Evolutionary conservation across 208 protist species (phyloP), one percentile per base, ranked within the genome.

Genomic region (Borovskyia barvae): DNA sequence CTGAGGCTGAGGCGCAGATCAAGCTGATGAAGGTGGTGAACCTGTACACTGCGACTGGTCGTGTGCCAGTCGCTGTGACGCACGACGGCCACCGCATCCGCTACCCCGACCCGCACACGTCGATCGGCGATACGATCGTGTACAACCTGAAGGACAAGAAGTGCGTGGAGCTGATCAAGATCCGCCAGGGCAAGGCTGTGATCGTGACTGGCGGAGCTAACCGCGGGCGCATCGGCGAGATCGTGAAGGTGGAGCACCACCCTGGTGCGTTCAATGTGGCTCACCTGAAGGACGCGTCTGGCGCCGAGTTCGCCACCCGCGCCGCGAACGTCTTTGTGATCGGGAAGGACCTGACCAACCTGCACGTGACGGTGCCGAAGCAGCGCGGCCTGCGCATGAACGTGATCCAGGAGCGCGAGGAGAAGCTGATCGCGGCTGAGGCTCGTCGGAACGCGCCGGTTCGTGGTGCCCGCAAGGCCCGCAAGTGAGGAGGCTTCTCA

Each of bases 21-120:
- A 99, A 99, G 85, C 88, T 99, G 29, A 85, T 95, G 80, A 94
- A 97, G 72, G 97, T 99, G 32, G 82, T 66, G 45, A 91, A 87
- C 40, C 43, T 97, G 25, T 82, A 77, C 64, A 85, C 97, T 47
- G 97, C 95, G 36, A 75, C 90, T 32, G 87, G 94, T 32, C 92
- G 90, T 62, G 90, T 99, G 65, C 98, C 98, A 54, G 97, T 94
- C 75, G 65, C 99, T 61, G 81, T 94, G 50, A 99, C 98, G 39
- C 96, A 99, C 77, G 98, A 99, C 69, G 98, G 98, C 50, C 96
- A 99, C 79, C 99, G 98, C 70, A 98, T 99, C 75, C 95, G 98
- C 75, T 99, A 99, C 87, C 97, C 98, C 46, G 94, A 99, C 75
- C 97, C 98, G 69, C 66, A 80, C 54, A 95, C 99, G 69, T 84